Evolutionary conservation across 2,329 filamentous ascomycete genomes (phyloP), one percentile per base, ranked within the genome.

Genomic region (Alternaria dauci): DNA sequence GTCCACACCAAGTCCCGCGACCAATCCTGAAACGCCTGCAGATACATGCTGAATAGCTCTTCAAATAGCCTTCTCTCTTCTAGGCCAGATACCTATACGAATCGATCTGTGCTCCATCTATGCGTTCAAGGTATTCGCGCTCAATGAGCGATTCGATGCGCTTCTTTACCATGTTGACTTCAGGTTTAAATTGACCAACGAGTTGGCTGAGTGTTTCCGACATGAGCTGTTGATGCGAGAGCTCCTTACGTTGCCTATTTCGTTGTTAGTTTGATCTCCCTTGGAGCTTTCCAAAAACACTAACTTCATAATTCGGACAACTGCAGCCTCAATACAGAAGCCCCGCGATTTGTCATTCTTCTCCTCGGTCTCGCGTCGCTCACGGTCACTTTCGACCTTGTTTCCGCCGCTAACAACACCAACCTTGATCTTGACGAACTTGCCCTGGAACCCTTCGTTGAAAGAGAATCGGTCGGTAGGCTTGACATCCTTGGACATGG

Each of bases 221-320:
- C 42, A 93, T 82, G 52, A 94, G 87, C 55, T 89, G 85, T 48
- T 88, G 84, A 73, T 94, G 91, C 2, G 84, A 79, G 12, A 91
- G 84, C 66, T 89, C 85, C 75, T 93, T 93, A 58, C 91, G 89
- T 81, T 91, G 89, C 76, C 90, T 92, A 67, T 34, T 56, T 8
- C 1, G 41, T 23, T 26, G 65, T 77, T 63, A 76, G 72, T 25
- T n/a, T 23, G 5, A 5, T 20, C 18, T 20, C 8, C 9, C 4
- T 39, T 4, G 5, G 12, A 14, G 7, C 5, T 3, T 16, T 26
- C 20, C 2, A 28, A 11, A 4, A 43, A 7, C n/a, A 86, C 88
- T 47, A 86, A 93, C 90, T 94, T 94, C 91, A 94, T 94, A 71
- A 93, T 93, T 52, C 91, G 85, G 61, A 94, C 91, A 66, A 94